phyloP scores from a whole-genome alignment of 2,329 filamentous ascomycete genomes.

The Sclerotinia subarctica region DNA sequence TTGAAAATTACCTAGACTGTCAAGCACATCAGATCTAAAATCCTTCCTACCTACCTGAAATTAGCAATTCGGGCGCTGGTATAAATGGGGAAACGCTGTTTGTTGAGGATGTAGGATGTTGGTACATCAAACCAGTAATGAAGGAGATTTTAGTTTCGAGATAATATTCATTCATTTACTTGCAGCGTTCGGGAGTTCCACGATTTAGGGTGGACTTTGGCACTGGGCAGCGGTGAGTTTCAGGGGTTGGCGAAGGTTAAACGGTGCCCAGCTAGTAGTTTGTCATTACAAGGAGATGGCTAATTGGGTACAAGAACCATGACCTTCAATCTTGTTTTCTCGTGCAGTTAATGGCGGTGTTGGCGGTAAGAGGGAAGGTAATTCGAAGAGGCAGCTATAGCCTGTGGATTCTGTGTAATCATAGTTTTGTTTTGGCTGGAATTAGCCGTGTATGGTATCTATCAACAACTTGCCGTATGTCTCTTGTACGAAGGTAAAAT shows the following conservation, averaged over 20 bases:
- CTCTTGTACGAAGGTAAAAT: neutral
- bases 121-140: constrained; percentile 12
- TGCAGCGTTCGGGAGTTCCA: constrained; percentile 13
- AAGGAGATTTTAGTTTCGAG: constrained; percentile 15
- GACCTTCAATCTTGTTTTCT: constrained; percentile 10
- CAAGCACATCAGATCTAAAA: constrained; percentile 7
- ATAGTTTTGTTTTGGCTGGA: neutral
- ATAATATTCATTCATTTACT: constrained; percentile 10
- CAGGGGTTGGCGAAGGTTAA: constrained; percentile 13
- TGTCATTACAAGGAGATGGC: constrained; percentile 12
- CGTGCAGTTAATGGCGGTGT: constrained; percentile 1
- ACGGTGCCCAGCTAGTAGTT: constrained; percentile 10
- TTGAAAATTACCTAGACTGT: constrained; percentile 1
- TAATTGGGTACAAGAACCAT: neutral
- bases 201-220: neutral
- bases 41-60: neutral
- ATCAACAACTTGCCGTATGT: constrained; percentile 1
- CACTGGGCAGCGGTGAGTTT: constrained; percentile 16
- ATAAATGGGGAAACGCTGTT: constrained; percentile 1
- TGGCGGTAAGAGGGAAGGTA: constrained; percentile 10
- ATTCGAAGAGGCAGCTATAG: neutral
- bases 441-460: neutral
- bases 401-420: neutral
- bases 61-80: constrained; percentile 7
- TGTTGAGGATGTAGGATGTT: neutral